phyloP scores from a whole-genome alignment of 257 asterid species.

The Scutellaria baicalensis region DNA sequence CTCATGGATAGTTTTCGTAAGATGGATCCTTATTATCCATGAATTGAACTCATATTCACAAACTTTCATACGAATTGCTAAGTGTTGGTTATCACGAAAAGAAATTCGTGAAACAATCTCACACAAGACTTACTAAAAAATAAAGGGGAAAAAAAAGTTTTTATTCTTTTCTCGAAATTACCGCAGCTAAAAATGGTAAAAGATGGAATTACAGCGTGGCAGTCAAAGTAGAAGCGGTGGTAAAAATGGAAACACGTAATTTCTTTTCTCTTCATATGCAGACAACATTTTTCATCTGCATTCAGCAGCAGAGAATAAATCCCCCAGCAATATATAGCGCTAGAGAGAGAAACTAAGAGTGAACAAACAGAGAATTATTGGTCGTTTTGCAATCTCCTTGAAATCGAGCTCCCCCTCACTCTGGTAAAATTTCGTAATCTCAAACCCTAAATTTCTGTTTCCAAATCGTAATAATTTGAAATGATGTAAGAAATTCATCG shows the following conservation, averaged over 20 bases:
- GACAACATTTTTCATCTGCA: constrained; percentile 21
- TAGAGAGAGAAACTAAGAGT: constrained; percentile 24
- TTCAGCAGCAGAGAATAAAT: constrained; percentile 26
- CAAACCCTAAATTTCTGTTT: constrained; percentile 25
- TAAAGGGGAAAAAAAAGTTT: no score
- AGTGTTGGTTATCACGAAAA: no score
- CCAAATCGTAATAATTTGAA: not conserved
- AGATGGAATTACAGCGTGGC: constrained; percentile 12
- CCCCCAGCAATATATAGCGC: constrained; percentile 15
- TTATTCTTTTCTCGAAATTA: constrained; percentile 9
- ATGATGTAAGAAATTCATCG: not conserved
- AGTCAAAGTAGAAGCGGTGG: constrained; percentile 15
- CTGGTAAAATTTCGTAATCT: constrained; percentile 30
- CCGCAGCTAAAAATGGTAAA: constrained; percentile 16
- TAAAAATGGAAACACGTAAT: constrained; percentile 16
- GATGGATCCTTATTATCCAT: no score
- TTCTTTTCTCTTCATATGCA: constrained; percentile 9
- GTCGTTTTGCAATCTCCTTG: constrained; percentile 15
- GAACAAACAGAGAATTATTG: constrained; percentile 8
- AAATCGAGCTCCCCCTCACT: constrained; percentile 25
- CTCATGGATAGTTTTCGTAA: no score
- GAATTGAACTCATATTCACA: no score
- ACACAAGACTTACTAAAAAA: no score
- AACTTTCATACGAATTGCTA: no score
- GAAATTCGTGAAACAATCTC: no score